Percentiles rank a stretch among this genome's conserved stretches.
phyloP scores from a whole-genome alignment of 2,329 filamentous ascomycete genomes.

The Apiospora kogelbergensis region DNA sequence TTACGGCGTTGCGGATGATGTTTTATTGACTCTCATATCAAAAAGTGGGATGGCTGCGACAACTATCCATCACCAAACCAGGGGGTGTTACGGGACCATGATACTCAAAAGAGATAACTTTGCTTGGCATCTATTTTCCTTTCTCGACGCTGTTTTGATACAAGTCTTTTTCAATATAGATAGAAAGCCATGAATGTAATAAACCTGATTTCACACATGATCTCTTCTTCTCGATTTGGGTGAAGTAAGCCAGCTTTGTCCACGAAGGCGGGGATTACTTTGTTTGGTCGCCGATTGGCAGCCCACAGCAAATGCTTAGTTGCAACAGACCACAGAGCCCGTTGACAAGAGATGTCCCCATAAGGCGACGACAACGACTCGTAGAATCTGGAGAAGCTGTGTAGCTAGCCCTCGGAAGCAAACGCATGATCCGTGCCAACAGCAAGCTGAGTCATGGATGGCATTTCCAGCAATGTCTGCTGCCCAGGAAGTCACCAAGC shows the following conservation, averaged over 20 bases:
- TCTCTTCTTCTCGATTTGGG: background rate
- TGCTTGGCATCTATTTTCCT: background rate
- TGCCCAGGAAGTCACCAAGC: background rate
- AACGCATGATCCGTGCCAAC: conserved; percentile 2
- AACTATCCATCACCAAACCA: conserved; percentile 5
- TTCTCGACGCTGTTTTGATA: background rate
- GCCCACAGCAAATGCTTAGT: background rate
- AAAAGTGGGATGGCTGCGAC: conserved; percentile 7
- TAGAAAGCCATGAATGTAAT: conserved; percentile 3
- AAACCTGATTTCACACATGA: background rate
- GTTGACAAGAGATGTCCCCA: background rate
- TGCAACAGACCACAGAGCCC: background rate
- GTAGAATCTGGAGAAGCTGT: background rate
- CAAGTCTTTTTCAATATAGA: background rate
- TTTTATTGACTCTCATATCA: conserved; percentile 8
- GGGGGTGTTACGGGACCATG: conserved; percentile 6
- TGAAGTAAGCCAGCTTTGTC: background rate
- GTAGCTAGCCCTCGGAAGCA: background rate
- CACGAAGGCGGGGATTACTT: background rate
- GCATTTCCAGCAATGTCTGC: background rate
- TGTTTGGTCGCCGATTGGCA: background rate
- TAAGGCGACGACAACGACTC: background rate
- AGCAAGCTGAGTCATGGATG: conserved; percentile 3
- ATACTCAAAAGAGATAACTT: conserved; percentile 9
- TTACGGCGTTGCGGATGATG: conserved; percentile 9